Evolutionary conservation across 768 basidiomycete species (phyloP).

Genomic region (Amanita exitialis): DNA sequence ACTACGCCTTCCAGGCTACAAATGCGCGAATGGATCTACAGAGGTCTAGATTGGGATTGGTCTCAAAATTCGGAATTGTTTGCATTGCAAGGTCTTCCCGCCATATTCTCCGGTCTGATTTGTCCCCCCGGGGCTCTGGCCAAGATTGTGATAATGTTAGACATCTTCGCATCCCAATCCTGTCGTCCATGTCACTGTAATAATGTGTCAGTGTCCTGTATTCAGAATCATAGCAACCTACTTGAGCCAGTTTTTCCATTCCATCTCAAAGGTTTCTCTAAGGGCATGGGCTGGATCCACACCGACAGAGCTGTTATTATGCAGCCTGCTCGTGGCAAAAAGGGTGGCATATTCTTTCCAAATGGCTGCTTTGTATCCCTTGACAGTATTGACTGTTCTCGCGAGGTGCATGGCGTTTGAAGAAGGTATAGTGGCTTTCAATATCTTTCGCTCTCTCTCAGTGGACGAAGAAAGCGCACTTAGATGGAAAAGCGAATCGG

Average conservation of each 20-base stretch:
- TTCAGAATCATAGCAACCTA: slow-evolving; percentile 21
- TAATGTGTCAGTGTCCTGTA: slow-evolving; percentile 1
- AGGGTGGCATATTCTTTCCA: slow-evolving; percentile 52
- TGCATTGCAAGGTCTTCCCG: slow-evolving; percentile 27
- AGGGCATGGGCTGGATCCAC: slow-evolving; percentile 22
- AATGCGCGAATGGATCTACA: slow-evolving; percentile 5
- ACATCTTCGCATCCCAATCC: slow-evolving; percentile 47
- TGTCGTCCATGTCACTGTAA: slow-evolving; percentile 65
- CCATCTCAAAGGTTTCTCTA: slow-evolving; percentile 53
- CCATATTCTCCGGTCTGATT: slow-evolving; percentile 47
- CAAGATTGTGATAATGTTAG: slow-evolving; percentile 40
- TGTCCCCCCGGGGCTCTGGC: slow-evolving; percentile 36
- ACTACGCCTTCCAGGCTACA: slow-evolving; percentile 6
- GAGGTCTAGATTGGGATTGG: background rate
- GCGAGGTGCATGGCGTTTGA: slow-evolving; percentile 61
- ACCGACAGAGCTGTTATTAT: slow-evolving; percentile 23
- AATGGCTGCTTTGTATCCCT: slow-evolving; percentile 61
- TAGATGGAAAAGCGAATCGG: background rate
- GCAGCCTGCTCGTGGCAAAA: slow-evolving; percentile 28
- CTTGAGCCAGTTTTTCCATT: slow-evolving; percentile 67
- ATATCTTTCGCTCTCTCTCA: background rate
- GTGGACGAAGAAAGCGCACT: background rate
- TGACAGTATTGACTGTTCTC: slow-evolving; percentile 43
- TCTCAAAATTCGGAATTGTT: background rate
- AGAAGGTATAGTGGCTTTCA: background rate